Conservation (phyloP, 2,329 filamentous ascomycete genomes). For the Sporothrix mexicana region DNA sequence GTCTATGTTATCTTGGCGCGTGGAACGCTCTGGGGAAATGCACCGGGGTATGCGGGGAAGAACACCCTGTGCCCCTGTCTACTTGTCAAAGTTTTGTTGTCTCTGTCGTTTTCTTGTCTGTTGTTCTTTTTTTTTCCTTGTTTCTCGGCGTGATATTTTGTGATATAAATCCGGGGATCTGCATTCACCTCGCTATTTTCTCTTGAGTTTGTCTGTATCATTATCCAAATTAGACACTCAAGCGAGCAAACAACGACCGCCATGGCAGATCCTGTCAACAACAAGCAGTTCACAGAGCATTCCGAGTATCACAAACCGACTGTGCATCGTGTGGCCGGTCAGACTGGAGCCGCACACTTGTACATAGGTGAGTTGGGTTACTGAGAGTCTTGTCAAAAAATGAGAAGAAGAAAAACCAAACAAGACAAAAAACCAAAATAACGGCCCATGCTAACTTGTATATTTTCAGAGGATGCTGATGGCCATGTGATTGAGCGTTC, state of each 20-base stretch:
- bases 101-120: background rate
- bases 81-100: background rate
- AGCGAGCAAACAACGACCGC: background rate
- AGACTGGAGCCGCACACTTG: conserved; percentile 15
- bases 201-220: background rate
- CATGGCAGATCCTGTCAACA: conserved; percentile 12
- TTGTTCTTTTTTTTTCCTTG: background rate
- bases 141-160: background rate
- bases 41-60: conserved; percentile 3
- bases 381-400: background rate
- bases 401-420: too few relatives aligned
- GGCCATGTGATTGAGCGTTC: conserved; percentile 16
- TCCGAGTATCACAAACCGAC: conserved; percentile 15
- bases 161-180: background rate
- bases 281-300: conserved; percentile 12
- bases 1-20: background rate
- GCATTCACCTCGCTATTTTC: background rate
- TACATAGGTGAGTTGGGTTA: background rate
- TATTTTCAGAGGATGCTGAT: conserved; percentile 14
- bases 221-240: background rate
- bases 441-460: background rate
- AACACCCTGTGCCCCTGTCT: background rate
- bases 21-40: background rate
- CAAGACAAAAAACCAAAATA: background rate
- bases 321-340: conserved; percentile 1